phyloP scores from a whole-genome alignment of 2,329 filamentous ascomycete species.

The Monosporascus sp. region DNA sequence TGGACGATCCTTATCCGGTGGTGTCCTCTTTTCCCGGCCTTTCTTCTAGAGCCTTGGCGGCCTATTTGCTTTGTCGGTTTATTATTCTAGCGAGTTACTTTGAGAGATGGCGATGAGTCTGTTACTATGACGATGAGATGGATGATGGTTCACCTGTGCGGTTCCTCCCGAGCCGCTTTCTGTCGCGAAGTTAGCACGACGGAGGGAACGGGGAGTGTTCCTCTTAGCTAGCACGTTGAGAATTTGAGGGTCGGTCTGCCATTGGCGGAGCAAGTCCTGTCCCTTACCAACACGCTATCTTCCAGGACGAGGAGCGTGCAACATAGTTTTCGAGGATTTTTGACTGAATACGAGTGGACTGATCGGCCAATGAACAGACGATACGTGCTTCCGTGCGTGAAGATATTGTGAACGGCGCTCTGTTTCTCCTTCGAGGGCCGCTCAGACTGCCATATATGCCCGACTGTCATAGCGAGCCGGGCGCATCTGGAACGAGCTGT shows the following conservation, averaged over 20 bases:
- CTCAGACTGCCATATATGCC: too few species aligned
- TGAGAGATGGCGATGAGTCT: background rate
- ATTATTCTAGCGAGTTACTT: background rate
- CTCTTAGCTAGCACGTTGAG: background rate
- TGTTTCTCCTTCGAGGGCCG: too few species aligned
- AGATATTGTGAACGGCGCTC: too few species aligned
- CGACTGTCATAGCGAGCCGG: too few species aligned
- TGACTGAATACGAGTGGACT: background rate
- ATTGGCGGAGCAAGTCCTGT: too few species aligned
- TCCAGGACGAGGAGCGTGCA: background rate
- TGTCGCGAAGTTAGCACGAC: background rate
- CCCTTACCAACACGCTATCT: too few species aligned
- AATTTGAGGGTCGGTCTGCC: too few species aligned
- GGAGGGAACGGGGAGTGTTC: background rate
- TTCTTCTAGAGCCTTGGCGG: background rate
- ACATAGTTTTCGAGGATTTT: background rate
- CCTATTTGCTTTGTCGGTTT: background rate
- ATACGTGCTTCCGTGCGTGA: too few species aligned
- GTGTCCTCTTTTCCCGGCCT: background rate
- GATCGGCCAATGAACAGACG: background rate
- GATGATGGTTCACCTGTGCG: background rate
- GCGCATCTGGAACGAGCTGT: too few species aligned
- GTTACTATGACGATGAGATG: background rate
- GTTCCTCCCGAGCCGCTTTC: background rate
- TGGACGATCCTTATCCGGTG: background rate